Conservation (phyloP, 2,329 filamentous ascomycete genomes). For the Colletotrichum zoysiae region DNA sequence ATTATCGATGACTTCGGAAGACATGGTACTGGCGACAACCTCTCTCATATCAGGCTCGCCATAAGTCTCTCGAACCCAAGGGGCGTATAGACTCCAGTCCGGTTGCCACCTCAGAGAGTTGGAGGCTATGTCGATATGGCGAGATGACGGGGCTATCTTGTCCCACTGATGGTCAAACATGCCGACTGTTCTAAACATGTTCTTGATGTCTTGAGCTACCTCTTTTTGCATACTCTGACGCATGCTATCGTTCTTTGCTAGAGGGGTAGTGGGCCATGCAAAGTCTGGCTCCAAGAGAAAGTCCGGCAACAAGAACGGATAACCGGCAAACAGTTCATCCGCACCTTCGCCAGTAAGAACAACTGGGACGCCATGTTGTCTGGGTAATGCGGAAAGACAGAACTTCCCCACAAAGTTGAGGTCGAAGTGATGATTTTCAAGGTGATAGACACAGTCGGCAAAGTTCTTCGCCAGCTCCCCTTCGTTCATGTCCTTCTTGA, state of each 20-base stretch:
- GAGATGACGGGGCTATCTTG: not conserved
- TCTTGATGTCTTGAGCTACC: constrained; percentile 26
- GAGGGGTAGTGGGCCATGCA: constrained; percentile 47
- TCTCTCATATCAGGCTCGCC: constrained; percentile 7
- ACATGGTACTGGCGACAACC: constrained; percentile 13
- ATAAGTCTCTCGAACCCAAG: constrained; percentile 32
- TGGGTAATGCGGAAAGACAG: constrained; percentile 59
- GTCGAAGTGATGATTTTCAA: constrained; percentile 55
- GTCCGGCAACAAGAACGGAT: constrained; percentile 60
- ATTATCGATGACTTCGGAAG: constrained; percentile 43
- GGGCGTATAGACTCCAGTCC: constrained; percentile 2
- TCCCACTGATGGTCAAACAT: constrained; percentile 35
- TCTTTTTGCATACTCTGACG: constrained; percentile 26
- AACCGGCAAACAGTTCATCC: constrained; percentile 68
- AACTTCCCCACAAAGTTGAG: constrained; percentile 66
- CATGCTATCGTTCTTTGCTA: not conserved
- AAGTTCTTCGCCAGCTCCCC: constrained; percentile 48
- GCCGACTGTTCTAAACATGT: constrained; percentile 31
- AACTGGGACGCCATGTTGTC: constrained; percentile 63
- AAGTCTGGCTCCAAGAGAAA: constrained; percentile 62
- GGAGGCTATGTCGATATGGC: not conserved
- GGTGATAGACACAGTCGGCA: constrained; percentile 48
- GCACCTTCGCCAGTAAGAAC: constrained; percentile 66
- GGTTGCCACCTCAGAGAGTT: constrained; percentile 29
- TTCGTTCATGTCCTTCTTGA: constrained; percentile 48